These are phyloP conservation scores for Eucalyptus sp. DNA, from an alignment of 345 rosid genomes.

Conservation along the genomic window DNA sequence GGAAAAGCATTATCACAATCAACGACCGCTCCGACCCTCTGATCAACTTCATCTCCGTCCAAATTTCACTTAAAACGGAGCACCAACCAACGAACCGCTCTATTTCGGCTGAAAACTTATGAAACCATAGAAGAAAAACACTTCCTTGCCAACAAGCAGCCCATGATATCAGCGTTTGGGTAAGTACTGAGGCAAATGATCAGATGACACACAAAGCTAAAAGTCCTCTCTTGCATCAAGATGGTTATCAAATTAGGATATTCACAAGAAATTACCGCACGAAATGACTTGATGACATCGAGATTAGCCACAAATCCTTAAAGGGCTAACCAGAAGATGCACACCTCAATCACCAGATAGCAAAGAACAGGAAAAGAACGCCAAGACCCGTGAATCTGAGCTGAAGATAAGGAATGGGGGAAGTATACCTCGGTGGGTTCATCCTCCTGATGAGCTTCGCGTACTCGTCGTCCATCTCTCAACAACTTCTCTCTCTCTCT, in stretches of 20 bases:
- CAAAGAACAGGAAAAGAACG: neutral
- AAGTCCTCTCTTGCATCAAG: neutral
- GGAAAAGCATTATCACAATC: neutral
- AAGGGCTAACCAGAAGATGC: neutral
- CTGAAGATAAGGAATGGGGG: neutral
- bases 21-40: neutral
- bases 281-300: neutral
- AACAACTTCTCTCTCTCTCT: neutral
- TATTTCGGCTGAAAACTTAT: neutral
- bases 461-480: conserved; percentile 32
- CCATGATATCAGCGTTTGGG: neutral
- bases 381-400: neutral
- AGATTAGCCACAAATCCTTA: neutral
- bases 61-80: neutral
- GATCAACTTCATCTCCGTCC: neutral
- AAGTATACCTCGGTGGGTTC: conserved; percentile 32
- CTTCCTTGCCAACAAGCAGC: neutral
- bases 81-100: neutral
- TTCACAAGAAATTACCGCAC: neutral
- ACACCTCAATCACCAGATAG: neutral
- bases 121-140: neutral
- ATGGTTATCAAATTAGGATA: neutral
- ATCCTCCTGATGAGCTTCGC: conserved; percentile 38
- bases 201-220: neutral
- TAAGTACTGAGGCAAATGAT: neutral